Evolutionary conservation across 495 filamentous ascomycete species (phyloP), one percentile per base, ranked within the genome.

Genomic region (Poronia punctata): DNA sequence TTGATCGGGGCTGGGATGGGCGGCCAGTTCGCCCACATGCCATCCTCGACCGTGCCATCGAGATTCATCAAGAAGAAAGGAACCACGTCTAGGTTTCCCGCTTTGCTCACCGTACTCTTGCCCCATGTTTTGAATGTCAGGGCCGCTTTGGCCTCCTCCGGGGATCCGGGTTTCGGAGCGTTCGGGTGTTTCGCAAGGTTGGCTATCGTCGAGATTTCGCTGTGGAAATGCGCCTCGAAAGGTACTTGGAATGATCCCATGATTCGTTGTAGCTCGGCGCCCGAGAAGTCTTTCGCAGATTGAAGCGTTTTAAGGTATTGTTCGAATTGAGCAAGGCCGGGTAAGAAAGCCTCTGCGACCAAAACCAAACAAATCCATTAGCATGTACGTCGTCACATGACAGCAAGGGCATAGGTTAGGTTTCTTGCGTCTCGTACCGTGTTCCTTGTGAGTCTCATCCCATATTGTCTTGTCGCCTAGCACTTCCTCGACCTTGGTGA

Each of bases 11-110:
- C 60, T 14, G 68, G 68, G 46, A 72, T 72, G 2, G 68, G 68
- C 2, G 67, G 68, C 68, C 68, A 72, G 41, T 65, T 60, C 10
- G 53, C 57, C 73, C 74, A 75, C 38, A 61, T 40, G 20, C 74
- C 74, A 25, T 71, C 72, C 62, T 78, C 74, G 37, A 56, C 65
- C 11, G 67, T 69, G 26, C 60, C 56, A 51, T 78, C 74, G 14
- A 76, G 57, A 44, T 78, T 77, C 34, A 77, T 57, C 40, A 77
- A 58, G 59, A 78, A 75, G 52, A 78, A 73, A 1, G 72, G 74
- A 18, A 78, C 65, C 5, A 69, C 69, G 44, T 74, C 70, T 7
- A 60, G 57, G 2, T 62, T 45, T 33, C 70, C 70, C 0, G 70
- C 68, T 54, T 68, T 71, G 21, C 61, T 66, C 11, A 74, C 64